Base-by-base conservation (phyloP, 768 basidiomycete genomes). In the Amanita exitialis region DNA sequence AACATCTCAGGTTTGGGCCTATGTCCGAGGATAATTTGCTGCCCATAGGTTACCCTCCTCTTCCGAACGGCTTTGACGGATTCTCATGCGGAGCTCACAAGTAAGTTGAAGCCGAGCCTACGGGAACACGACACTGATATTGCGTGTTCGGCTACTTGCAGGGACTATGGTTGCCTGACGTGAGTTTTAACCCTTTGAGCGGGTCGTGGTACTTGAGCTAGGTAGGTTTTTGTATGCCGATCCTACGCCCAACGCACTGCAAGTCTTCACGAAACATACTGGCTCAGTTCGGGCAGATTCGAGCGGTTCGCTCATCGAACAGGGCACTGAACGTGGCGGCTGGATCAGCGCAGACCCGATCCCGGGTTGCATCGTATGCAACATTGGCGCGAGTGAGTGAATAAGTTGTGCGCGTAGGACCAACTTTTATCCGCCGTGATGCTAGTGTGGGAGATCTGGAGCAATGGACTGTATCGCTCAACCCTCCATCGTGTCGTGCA, bases 161-260 rank as follows among this genome's bases (percentile, higher is more conserved):
- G 86, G 62, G 92, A 95, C 63, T 96, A 95, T 58, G 93, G 93
- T 21, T 93, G 90, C 66, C 64, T 90, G 56, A 94, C 92, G 83
- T 90, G 65, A 60, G 77, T 59, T 25, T 35, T 4, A 30, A 18
- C 37, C 36, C 37, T 42, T 28, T 5, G 32, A 44, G 34, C 25
- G 2, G 12, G 6, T 13, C 9, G 4, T 37, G 27, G 28, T 28
- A 18, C 25, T 34, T 16, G 27, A 27, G 9, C 15, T 30, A 6
- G 46, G n/a, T 56, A 92, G 90, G n/a, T 80, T 96, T 57, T 69
- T 95, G n/a, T 78, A 83, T 59, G 80, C 90, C 27, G 92, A 94
- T 62, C 78, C 84, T 3, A 92, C 87, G 0, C 79, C 71, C 3
- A 77, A 77, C 28, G 91, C 93, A 0, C 69, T 96, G 0, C 89